Conservation (phyloP, 768 basidiomycete species). For the Russula emetica region DNA sequence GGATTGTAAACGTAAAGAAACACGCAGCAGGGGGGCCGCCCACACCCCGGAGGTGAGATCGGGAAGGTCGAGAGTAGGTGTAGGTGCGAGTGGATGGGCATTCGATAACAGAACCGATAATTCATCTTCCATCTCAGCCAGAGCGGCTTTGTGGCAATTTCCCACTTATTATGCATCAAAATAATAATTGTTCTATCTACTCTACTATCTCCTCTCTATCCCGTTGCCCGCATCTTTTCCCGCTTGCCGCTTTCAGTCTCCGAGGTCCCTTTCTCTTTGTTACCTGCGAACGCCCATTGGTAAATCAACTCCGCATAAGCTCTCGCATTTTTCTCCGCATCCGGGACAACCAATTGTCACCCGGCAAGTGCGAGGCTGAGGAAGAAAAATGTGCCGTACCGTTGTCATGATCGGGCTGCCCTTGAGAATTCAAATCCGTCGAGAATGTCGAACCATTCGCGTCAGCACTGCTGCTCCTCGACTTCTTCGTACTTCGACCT, state of each 20-base stretch:
- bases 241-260: slow-evolving; percentile 35
- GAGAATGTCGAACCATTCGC: slow-evolving; percentile 28
- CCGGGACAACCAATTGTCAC: slow-evolving; percentile 66
- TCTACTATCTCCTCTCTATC: slow-evolving; percentile 31
- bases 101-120: background rate
- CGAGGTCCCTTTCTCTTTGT: slow-evolving; percentile 32
- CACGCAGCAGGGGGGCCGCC: slow-evolving; percentile 22
- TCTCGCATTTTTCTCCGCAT: slow-evolving; percentile 62
- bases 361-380: slow-evolving; percentile 46
- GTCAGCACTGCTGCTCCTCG: slow-evolving; percentile 28
- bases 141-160: slow-evolving; percentile 20
- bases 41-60: slow-evolving; percentile 22
- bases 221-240: slow-evolving; percentile 51
- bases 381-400: slow-evolving; percentile 73
- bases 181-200: slow-evolving; percentile 11
- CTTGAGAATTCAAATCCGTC: slow-evolving; percentile 3
- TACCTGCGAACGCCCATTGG: slow-evolving; percentile 22
- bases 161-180: slow-evolving; percentile 1
- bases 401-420: slow-evolving; percentile 44
- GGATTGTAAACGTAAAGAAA: slow-evolving; percentile 25
- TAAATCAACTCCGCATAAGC: slow-evolving; percentile 56
- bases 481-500: slow-evolving; percentile 43
- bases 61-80: slow-evolving; percentile 19
- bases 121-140: background rate
- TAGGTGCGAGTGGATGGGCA: background rate